Base-by-base conservation (phyloP, 2,329 filamentous ascomycete species). In the Teratosphaeria viscida region DNA sequence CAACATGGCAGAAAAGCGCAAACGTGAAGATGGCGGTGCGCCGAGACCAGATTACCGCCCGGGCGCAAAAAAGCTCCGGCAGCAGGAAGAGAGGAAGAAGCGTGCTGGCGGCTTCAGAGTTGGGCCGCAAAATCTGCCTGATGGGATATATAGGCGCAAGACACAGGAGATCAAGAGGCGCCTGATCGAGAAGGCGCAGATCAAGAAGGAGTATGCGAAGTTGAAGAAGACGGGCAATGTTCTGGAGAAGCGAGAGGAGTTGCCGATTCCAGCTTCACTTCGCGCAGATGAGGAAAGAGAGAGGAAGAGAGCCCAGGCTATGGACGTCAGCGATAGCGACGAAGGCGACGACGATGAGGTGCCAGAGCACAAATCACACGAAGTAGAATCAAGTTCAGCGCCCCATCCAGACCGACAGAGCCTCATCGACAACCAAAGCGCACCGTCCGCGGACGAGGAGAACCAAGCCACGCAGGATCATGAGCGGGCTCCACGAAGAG, bases 171-270 rank as follows among this genome's bases (percentile, higher is more conserved):
- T 96, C 70, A 97, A 97, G 75, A 82, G 87, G 65, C 84, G 89
- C 65, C 78, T 96, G 59, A 96, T 97, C 68, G 85, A 91, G 74
- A 95, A 94, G 73, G 91, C 92, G 62, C 96, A 96, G 75, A 81
- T 96, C 63, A 94, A 92, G 76, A 95, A 96, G 75, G 84, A 88
- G 52, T 96, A 96, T 72, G 88, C 88, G 63, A 96, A 96, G 75
- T 79, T 96, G 64, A 92, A 92, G 74, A 85, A 85, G 49, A 76
- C 84, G 71, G 64, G 65, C 19, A 64, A 66, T 37, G 61, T 66
- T 26, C 58, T 14, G 5, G 66, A 66, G 12, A 59, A 70, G 54
- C 62, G 60, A 27, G 69, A 72, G 53, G 59, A 59, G 27, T 60
- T 73, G 19, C 70, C 67, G n/a, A 54, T 63, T 53, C 70, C 70